These are phyloP conservation scores for Prunus mira DNA, from an alignment of 306 rosid species.

Conservation along the genomic window DNA sequence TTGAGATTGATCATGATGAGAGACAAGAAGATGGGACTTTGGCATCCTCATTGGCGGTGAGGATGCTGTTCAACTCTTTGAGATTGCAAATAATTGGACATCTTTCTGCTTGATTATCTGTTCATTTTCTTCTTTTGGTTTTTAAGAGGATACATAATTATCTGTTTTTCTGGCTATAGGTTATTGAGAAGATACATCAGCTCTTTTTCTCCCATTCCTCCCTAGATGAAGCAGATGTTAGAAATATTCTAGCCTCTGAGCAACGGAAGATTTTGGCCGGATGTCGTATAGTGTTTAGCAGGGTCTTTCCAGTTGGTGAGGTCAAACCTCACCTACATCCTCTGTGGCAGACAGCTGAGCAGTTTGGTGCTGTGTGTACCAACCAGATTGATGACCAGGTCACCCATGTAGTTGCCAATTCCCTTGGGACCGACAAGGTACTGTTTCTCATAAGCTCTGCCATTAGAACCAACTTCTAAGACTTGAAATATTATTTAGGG, in stretches of 20 bases:
- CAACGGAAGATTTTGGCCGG: conserved; percentile 85
- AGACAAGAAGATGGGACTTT: conserved; percentile 90
- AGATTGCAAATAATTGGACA: conserved; percentile 1
- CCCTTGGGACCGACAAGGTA: conserved; percentile 98
- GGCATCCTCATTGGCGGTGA: conserved; percentile 88
- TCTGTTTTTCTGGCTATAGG: conserved; percentile 38
- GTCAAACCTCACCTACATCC: conserved; percentile 93
- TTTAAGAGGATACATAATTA: conserved; percentile 71
- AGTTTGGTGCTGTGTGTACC: conserved; percentile 91
- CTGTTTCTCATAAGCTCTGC: conserved; percentile 18
- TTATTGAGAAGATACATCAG: conserved; percentile 85
- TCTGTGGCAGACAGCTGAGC: conserved; percentile 95
- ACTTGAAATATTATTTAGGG: background rate
- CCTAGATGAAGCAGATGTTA: conserved; percentile 87
- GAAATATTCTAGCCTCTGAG: conserved; percentile 82
- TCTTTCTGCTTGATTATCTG: conserved; percentile 24
- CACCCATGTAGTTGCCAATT: conserved; percentile 92
- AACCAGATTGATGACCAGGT: conserved; percentile 87
- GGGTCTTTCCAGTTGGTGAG: conserved; percentile 90
- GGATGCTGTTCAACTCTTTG: conserved; percentile 15
- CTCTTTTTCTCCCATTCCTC: conserved; percentile 64
- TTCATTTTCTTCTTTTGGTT: conserved; percentile 46
- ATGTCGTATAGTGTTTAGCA: conserved; percentile 88
- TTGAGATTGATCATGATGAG: conserved; percentile 92
- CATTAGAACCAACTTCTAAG: background rate